Conservation (phyloP, 352 stramenopile genomes). For the Phytophthora crassamura region DNA sequence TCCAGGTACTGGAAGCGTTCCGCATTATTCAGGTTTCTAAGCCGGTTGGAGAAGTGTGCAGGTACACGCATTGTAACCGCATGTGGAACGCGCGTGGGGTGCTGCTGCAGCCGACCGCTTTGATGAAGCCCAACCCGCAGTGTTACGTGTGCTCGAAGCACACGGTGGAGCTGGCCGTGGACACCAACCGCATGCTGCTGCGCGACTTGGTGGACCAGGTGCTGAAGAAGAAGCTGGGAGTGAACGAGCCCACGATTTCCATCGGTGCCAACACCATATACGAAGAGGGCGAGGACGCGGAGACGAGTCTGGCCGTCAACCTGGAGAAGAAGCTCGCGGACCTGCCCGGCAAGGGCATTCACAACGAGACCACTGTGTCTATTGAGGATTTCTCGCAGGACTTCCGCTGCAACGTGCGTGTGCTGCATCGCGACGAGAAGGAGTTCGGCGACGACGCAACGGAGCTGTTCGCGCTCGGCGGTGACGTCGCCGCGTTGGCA, state of each 20-base stretch:
- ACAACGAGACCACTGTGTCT: slow-evolving; percentile 91
- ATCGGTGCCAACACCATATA: slow-evolving; percentile 92
- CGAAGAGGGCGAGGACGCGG: slow-evolving; percentile 95
- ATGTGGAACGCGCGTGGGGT: slow-evolving; percentile 92
- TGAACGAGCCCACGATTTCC: slow-evolving; percentile 91
- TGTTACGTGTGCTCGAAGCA: slow-evolving; percentile 98
- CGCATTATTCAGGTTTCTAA: slow-evolving; percentile 75
- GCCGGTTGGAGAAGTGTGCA: slow-evolving; percentile 79
- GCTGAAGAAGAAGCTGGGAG: slow-evolving; percentile 88
- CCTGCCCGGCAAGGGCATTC: slow-evolving; percentile 93
- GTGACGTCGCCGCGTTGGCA: slow-evolving; percentile 68
- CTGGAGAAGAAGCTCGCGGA: slow-evolving; percentile 88
- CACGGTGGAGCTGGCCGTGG: slow-evolving; percentile 89
- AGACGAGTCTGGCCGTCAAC: slow-evolving; percentile 85
- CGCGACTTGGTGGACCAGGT: slow-evolving; percentile 82
- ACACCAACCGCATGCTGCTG: slow-evolving; percentile 88
- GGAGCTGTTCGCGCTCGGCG: slow-evolving; percentile 80
- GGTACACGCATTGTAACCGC: slow-evolving; percentile 96
- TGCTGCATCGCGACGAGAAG: slow-evolving; percentile 71
- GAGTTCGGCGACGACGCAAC: slow-evolving; percentile 74
- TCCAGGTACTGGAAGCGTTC: slow-evolving; percentile 91
- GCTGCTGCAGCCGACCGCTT: slow-evolving; percentile 90
- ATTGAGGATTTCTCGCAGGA: slow-evolving; percentile 97
- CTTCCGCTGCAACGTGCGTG: slow-evolving; percentile 85
- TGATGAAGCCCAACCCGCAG: slow-evolving; percentile 92